Percentiles rank a stretch among this genome's conserved stretches.
Evolutionary conservation across 768 basidiomycete genomes (phyloP).

Genomic region (Fibroporia radiculosa): DNA sequence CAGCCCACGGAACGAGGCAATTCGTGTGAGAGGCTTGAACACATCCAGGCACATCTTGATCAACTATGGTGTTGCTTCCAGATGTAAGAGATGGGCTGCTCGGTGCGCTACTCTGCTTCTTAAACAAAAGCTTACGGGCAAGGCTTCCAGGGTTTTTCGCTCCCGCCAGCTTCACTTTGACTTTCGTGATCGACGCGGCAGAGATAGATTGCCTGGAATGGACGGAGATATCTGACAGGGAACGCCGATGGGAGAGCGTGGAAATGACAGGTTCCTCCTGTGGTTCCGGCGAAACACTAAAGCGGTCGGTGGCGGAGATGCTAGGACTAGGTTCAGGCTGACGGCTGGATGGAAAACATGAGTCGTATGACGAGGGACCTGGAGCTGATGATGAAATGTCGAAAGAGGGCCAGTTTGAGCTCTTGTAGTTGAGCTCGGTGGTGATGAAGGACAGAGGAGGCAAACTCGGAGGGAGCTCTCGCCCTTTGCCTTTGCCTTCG

Average conservation of each 20-base stretch:
- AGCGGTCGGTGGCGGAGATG: background rate
- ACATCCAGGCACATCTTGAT: conserved; percentile 7
- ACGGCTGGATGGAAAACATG: conserved; percentile 14
- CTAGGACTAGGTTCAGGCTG: conserved; percentile 9
- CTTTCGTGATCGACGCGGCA: conserved; percentile 38
- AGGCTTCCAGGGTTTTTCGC: conserved; percentile 41
- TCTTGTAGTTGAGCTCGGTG: conserved; percentile 38
- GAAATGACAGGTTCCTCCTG: conserved; percentile 10
- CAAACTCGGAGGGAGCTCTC: conserved; percentile 45
- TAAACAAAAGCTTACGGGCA: conserved; percentile 46
- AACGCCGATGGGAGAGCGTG: conserved; percentile 41
- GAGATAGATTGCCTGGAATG: conserved; percentile 35
- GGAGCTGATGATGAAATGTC: conserved; percentile 18
- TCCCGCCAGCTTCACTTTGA: conserved; percentile 39
- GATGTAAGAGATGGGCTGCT: conserved; percentile 5
- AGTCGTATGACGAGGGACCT: conserved; percentile 22
- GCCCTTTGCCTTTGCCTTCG: conserved; percentile 47
- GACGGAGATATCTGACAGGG: conserved; percentile 47
- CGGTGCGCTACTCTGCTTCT: conserved; percentile 26
- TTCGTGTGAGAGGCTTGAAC: conserved; percentile 23
- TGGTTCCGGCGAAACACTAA: background rate
- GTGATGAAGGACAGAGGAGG: conserved; percentile 60
- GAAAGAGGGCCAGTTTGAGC: conserved; percentile 18
- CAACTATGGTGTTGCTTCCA: conserved; percentile 2
- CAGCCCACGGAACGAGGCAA: conserved; percentile 38